Conservation (phyloP, 768 basidiomycete species). For the Gloeophyllum trabeum region DNA sequence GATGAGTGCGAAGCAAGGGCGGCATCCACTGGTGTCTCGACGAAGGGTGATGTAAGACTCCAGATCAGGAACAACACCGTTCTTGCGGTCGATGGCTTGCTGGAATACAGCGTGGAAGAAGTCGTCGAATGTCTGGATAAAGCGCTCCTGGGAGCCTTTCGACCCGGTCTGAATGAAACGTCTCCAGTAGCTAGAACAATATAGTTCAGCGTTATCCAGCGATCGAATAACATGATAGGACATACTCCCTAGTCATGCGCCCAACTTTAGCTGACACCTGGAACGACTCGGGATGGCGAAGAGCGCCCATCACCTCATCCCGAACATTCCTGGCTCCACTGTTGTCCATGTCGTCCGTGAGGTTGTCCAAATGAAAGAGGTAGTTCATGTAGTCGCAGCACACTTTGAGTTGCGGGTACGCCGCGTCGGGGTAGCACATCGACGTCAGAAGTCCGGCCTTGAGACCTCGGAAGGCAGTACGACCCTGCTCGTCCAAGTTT, state of each 20-base stretch:
- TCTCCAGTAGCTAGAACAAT: neutral
- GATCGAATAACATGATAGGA: neutral
- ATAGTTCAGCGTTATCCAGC: neutral
- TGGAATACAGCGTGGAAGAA: conserved; percentile 36
- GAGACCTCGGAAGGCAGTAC: neutral
- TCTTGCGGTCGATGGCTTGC: conserved; percentile 53
- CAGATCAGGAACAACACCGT: conserved; percentile 40
- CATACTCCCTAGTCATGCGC: neutral
- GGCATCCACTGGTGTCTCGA: conserved; percentile 59
- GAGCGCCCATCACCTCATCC: neutral
- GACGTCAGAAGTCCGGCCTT: neutral
- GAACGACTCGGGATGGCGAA: neutral
- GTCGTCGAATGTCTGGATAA: neutral
- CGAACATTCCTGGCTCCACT: neutral
- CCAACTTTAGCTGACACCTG: neutral
- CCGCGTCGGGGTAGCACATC: neutral
- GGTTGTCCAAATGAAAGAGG: neutral
- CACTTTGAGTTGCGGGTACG: neutral
- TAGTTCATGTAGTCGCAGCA: neutral
- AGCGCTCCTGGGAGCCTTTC: neutral
- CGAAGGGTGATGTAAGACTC: conserved; percentile 45
- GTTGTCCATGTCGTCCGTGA: neutral
- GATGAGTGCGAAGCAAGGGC: conserved; percentile 50
- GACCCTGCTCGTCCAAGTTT: neutral
- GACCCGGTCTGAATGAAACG: neutral